Conservation (phyloP, 2,329 filamentous ascomycete species). For the Beauveria scarabaeidicola region DNA sequence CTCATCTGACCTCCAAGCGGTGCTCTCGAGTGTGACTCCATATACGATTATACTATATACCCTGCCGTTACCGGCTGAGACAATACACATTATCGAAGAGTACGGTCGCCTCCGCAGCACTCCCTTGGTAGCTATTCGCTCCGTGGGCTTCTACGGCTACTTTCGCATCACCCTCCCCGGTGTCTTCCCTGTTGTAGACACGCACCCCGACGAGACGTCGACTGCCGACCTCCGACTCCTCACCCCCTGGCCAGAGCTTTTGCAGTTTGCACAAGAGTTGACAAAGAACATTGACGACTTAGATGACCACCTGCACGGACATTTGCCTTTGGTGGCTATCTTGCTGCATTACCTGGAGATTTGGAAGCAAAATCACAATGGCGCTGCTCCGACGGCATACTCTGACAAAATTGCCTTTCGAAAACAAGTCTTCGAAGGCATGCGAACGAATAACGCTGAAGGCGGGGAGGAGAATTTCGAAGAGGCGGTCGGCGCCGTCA, state of each 20-base stretch:
- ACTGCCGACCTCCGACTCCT: slow-evolving; percentile 79
- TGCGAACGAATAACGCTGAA: slow-evolving; percentile 66
- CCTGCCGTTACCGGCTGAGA: slow-evolving; percentile 37
- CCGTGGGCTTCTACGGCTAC: slow-evolving; percentile 83
- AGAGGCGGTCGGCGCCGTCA: slow-evolving; percentile 77
- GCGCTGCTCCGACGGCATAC: slow-evolving; percentile 62
- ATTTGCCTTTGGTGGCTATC: slow-evolving; percentile 79
- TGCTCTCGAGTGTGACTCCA: slow-evolving; percentile 31
- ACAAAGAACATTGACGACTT: slow-evolving; percentile 61
- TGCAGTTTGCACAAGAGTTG: slow-evolving; percentile 56
- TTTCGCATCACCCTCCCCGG: slow-evolving; percentile 72
- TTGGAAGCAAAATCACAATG: slow-evolving; percentile 68
- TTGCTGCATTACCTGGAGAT: slow-evolving; percentile 72
- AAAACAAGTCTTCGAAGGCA: slow-evolving; percentile 55
- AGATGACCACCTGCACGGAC: slow-evolving; percentile 75
- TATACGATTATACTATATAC: slow-evolving; percentile 51
- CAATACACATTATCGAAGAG: slow-evolving; percentile 35
- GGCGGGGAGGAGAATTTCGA: slow-evolving; percentile 96
- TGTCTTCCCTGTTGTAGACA: slow-evolving; percentile 90
- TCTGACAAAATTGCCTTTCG: slow-evolving; percentile 82
- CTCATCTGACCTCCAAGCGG: slow-evolving; percentile 27
- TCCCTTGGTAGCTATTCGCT: slow-evolving; percentile 76
- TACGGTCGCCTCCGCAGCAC: slow-evolving; percentile 50
- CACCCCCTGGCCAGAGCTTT: slow-evolving; percentile 76
- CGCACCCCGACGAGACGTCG: slow-evolving; percentile 80